Percentiles rank a stretch among this genome's conserved stretches.
phyloP scores from a whole-genome alignment of 2,329 filamentous ascomycete species.

The Sclerotinia sclerotiorum region DNA sequence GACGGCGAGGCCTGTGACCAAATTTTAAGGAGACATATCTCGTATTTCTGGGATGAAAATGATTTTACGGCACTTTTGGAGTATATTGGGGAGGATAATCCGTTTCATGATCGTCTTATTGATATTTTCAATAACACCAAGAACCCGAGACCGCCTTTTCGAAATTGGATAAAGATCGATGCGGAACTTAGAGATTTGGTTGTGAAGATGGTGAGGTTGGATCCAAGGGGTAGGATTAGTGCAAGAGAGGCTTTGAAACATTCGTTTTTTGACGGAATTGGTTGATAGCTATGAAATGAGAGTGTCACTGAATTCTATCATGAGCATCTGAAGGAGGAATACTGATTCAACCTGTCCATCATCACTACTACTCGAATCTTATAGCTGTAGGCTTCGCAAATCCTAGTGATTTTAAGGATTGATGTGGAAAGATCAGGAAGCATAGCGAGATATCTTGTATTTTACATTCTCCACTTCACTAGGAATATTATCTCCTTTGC shows the following conservation, averaged over 20 bases:
- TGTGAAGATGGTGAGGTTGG: neutral
- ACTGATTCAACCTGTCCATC: neutral
- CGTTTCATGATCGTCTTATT: constrained; percentile 44
- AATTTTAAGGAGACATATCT: constrained; percentile 49
- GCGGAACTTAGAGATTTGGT: neutral
- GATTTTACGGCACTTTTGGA: constrained; percentile 45
- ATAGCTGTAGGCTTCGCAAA: too few relatives aligned
- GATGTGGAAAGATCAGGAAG: too few relatives aligned
- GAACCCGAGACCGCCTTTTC: neutral
- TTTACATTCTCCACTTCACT: too few relatives aligned
- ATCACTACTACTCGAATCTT: neutral
- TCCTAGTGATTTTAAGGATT: too few relatives aligned
- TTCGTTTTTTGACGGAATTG: neutral
- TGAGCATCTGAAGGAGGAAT: neutral
- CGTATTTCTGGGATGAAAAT: constrained; percentile 48
- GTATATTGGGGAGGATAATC: constrained; percentile 45
- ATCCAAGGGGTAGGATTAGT: neutral
- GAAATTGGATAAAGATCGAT: neutral
- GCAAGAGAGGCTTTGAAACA: neutral
- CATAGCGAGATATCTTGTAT: too few relatives aligned
- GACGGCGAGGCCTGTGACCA: constrained; percentile 37
- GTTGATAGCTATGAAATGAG: neutral
- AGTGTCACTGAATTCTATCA: too few relatives aligned
- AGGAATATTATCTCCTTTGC: too few relatives aligned
- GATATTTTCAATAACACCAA: constrained; percentile 18